These are phyloP conservation scores for Pyracantha coccinea DNA, from an alignment of 331 rosid genomes.

Conservation along the genomic window DNA sequence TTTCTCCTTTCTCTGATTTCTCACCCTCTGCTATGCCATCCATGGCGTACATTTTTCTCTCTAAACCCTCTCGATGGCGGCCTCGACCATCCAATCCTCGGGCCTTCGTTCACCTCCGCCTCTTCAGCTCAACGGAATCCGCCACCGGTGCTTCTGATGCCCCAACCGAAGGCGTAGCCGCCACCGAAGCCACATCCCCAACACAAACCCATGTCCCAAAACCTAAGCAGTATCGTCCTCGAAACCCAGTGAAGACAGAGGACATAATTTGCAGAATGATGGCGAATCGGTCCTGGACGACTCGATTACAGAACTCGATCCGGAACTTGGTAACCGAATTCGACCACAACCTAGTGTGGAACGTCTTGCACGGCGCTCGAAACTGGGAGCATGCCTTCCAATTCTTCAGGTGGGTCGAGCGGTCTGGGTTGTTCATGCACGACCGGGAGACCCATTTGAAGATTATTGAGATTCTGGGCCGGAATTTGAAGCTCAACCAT, in stretches of 20 bases:
- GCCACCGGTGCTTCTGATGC: too few species aligned
- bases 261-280: slow-evolving; percentile 48
- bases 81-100: slow-evolving; percentile 14
- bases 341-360: slow-evolving; percentile 51
- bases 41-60: slow-evolving; percentile 30
- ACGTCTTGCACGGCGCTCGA: slow-evolving; percentile 48
- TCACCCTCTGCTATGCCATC: neutral
- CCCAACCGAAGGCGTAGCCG: slow-evolving; percentile 5
- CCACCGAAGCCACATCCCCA: neutral
- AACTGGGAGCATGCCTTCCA: slow-evolving; percentile 59
- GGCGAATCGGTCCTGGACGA: slow-evolving; percentile 73
- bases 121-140: slow-evolving; percentile 18
- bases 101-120: slow-evolving; percentile 14
- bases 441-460: slow-evolving; percentile 59
- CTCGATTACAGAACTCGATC: slow-evolving; percentile 71
- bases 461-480: slow-evolving; percentile 59
- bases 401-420: slow-evolving; percentile 80
- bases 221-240: slow-evolving; percentile 17
- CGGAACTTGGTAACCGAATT: slow-evolving; percentile 47
- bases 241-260: slow-evolving; percentile 31
- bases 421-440: slow-evolving; percentile 46
- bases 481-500: slow-evolving; percentile 59
- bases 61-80: slow-evolving; percentile 21
- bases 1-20: too few species aligned
- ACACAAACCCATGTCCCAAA: slow-evolving; percentile 7